Conservation (phyloP, 2,329 filamentous ascomycete species). For the Aspergillus sp. region DNA sequence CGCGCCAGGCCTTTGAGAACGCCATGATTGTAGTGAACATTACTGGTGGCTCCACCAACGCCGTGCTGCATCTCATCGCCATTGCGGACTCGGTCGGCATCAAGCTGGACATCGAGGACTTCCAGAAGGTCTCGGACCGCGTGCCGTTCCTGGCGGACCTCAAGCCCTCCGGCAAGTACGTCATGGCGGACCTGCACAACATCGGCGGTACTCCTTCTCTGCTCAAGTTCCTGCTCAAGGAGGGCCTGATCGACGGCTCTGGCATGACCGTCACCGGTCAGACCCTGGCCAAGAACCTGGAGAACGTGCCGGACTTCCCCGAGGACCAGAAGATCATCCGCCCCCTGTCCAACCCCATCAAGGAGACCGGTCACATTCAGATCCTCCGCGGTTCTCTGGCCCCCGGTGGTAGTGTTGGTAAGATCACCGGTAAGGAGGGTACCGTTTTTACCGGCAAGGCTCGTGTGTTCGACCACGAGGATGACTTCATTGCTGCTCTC, state of each 20-base stretch:
- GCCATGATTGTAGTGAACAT: slow-evolving; percentile 82
- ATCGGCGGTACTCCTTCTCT: slow-evolving; percentile 60
- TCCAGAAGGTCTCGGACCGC: slow-evolving; percentile 76
- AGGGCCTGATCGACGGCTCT: slow-evolving; percentile 59
- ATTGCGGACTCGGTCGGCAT: slow-evolving; percentile 79
- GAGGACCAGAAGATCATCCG: slow-evolving; percentile 68
- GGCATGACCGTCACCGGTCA: slow-evolving; percentile 61
- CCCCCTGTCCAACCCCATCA: slow-evolving; percentile 67
- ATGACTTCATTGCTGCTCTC: slow-evolving; percentile 66
- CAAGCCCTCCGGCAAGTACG: slow-evolving; percentile 70
- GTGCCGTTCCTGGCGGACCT: slow-evolving; percentile 79
- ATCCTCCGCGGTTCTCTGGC: slow-evolving; percentile 69
- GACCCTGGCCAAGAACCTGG: slow-evolving; percentile 58
- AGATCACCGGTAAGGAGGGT: slow-evolving; percentile 76
- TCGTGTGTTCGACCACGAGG: slow-evolving; percentile 68
- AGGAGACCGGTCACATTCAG: slow-evolving; percentile 69
- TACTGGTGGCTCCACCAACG: slow-evolving; percentile 81
- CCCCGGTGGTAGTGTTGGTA: slow-evolving; percentile 69
- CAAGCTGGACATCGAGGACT: slow-evolving; percentile 81
- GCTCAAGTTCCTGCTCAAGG: slow-evolving; percentile 58
- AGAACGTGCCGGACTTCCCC: slow-evolving; percentile 63
- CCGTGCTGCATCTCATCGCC: slow-evolving; percentile 79
- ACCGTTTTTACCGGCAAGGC: slow-evolving; percentile 67
- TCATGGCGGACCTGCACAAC: slow-evolving; percentile 58
- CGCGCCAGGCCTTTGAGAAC: slow-evolving; percentile 77